Base-by-base conservation (phyloP, 805 yeast genomes). In the Starmerella scarabaei region DNA sequence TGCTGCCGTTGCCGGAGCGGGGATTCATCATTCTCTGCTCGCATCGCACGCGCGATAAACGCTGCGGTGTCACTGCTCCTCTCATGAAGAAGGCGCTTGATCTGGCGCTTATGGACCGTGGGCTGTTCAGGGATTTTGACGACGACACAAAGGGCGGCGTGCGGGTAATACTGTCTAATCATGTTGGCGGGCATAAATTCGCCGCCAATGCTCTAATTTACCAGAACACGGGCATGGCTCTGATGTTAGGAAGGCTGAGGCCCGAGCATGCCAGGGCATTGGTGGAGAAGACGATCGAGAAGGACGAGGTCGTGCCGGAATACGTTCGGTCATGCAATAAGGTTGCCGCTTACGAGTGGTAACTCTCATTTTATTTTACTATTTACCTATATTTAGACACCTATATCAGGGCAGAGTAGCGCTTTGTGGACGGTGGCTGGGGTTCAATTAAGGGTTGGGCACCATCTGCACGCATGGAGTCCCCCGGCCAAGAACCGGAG, bases 11-110 rank as follows among this genome's bases (percentile, higher is more conserved):
- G 9, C 28, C 30, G 1, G 55, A 52, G 21, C 37, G 43, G 23
- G 62, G 57, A 8, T 52, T 43, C 51, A 66, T 88, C 1, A 69
- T 91, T 36, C 59, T 91, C 37, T 88, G 98, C 53, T 86, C 96
- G 0, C 98, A 88, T 60, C 67, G 69, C 36, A 82, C 93, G 9
- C 75, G 97, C 58, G 98, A 88, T 57, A 86, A 84, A 58, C 67
- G 88, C 45, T 88, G 98, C 61, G 96, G 95, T 36, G 66, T 84
- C 35, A 83, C 96, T 1, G 97, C 97, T 0, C 96, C 96, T 12
- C 70, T 83, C 28, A 70, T 88, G 77, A 79, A 76, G 55, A 77
- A 73, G 49, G 84, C 80, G 45, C 72, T 88, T 58, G 93, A 84
- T 34, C 56, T 68, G 7, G 72, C 79, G 49, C 64, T 88, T 32